Evolutionary conservation across 805 yeast genomes (phyloP).

Genomic region (Suhomyces kilbournensis): DNA sequence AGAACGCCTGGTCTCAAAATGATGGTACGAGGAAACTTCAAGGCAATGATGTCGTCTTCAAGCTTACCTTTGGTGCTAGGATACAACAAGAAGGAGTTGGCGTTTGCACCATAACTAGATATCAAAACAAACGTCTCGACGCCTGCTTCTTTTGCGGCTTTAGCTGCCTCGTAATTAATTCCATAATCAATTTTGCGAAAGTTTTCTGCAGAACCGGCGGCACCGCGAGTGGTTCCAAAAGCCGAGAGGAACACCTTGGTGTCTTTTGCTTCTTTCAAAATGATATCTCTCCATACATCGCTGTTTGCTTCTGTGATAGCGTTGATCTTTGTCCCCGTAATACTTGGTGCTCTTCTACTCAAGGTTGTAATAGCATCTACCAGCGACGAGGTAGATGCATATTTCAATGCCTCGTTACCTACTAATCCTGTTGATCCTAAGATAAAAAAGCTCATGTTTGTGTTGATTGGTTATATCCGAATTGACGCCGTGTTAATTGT

Average conservation of each 20-base stretch:
- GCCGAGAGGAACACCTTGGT: constrained; percentile 55
- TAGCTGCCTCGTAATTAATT: constrained; percentile 63
- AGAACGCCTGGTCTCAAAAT: constrained; percentile 77
- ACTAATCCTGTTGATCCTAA: constrained; percentile 81
- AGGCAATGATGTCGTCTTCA: constrained; percentile 61
- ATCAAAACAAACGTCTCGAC: constrained; percentile 65
- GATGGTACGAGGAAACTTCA: constrained; percentile 68
- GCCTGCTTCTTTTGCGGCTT: constrained; percentile 69
- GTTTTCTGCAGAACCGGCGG: constrained; percentile 69
- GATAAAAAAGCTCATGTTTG: constrained; percentile 15
- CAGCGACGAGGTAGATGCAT: constrained; percentile 34
- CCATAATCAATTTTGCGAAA: constrained; percentile 76
- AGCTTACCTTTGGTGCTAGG: constrained; percentile 68
- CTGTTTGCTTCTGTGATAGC: constrained; percentile 46
- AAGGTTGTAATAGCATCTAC: constrained; percentile 46
- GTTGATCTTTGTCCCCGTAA: constrained; percentile 29
- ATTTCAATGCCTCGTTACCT: constrained; percentile 56
- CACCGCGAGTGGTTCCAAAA: constrained; percentile 71
- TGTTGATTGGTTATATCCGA: not conserved
- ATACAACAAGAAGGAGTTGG: constrained; percentile 58
- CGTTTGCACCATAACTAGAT: constrained; percentile 62
- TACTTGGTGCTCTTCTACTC: constrained; percentile 45
- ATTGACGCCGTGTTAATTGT: not conserved
- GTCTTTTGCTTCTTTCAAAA: constrained; percentile 28
- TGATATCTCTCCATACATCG: constrained; percentile 47